Evolutionary conservation across 78 protist genomes (phyloP), one percentile per base, ranked within the genome.

Genomic region (Dictyostelium discoideum): DNA sequence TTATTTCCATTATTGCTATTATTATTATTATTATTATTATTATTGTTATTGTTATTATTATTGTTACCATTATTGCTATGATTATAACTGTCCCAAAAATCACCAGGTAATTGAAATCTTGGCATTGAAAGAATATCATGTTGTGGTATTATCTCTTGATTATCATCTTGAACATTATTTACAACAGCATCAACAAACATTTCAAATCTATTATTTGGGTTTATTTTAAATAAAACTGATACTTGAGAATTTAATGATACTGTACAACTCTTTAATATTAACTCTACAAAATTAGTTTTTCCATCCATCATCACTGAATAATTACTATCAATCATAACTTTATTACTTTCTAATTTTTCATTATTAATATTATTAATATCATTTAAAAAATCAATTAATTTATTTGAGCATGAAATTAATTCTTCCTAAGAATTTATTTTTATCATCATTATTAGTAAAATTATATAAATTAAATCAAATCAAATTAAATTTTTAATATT

Each of bases 21-120:
- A 82, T 60, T 20, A n/a, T 13, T 16, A 9, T 14, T 57, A 8
- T 82, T 72, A n/a, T 72, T n/a, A n/a, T n/a, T n/a, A n/a, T n/a
- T n/a, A n/a, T n/a, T n/a, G n/a, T n/a, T n/a, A n/a, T 10, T 29
- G 0, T 26, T 7, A 13, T 14, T 6, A 46, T 46, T 46, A 8
- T 46, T 57, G 7, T 18, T 20, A 69, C 37, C 76, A 67, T n/a
- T 26, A 9, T 76, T 76, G 83, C 54, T 76, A 22, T 32, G 26
- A 79, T 85, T 73, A 44, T 48, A 85, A 9, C 29, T 18, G 11
- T 85, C 90, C 79, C 90, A 69, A 69, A 63, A 69, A 44, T 63
- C 81, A 5, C 14, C 6, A 42, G 79, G 90, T 26, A 85, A 63
- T 29, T 26, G 16, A 46, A 69, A 63, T 9, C 48, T 42, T 82